These are phyloP conservation scores for Apiospora kogelbergensis DNA, from an alignment of 2,329 filamentous ascomycete species.

Conservation along the genomic window DNA sequence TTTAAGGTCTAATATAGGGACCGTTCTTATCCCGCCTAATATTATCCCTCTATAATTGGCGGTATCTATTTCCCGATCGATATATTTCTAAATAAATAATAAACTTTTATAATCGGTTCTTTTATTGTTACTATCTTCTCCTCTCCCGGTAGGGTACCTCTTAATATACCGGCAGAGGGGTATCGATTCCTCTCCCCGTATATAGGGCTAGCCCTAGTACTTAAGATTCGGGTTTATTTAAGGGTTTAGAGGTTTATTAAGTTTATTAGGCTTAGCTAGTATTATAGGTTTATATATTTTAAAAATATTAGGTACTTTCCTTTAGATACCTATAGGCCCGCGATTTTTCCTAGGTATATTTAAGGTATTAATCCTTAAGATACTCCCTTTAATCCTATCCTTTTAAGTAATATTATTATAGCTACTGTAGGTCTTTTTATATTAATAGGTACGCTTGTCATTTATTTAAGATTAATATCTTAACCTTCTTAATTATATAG, in stretches of 20 bases:
- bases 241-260: no score
- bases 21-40: neutral
- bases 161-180: neutral
- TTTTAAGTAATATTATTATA: neutral
- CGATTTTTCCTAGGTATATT: neutral
- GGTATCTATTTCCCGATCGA: neutral
- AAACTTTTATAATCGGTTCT: neutral
- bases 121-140: neutral
- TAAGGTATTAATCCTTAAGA: neutral
- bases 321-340: neutral
- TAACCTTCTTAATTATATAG: no score
- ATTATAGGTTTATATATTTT: no score
- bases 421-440: no score
- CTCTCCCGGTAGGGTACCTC: neutral
- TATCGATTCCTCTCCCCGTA: no score
- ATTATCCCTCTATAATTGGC: neutral
- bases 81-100: no score
- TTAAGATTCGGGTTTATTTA: neutral
- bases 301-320: neutral
- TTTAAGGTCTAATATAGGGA: neutral
- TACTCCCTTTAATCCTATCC: neutral
- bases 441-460: neutral
- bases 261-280: no score
- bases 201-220: neutral
- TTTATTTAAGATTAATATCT: no score